These are phyloP conservation scores for Coelastrella sp. DNA, from an alignment of 139 green algal species.

Conservation along the genomic window DNA sequence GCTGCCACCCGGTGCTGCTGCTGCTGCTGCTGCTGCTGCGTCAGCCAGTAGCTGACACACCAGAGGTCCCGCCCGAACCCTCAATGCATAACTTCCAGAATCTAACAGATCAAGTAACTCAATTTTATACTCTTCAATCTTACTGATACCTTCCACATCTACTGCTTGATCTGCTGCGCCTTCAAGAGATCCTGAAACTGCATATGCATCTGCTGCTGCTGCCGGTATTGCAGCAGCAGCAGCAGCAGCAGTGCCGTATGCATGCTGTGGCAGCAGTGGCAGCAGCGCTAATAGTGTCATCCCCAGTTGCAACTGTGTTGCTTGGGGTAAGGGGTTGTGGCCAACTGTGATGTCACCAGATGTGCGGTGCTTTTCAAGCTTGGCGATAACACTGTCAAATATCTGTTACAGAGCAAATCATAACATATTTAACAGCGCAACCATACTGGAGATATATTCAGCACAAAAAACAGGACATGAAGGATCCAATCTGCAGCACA, in stretches of 20 bases:
- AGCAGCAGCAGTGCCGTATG: slow-evolving; percentile 9
- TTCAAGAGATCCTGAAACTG: neutral
- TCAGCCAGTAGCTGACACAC: neutral
- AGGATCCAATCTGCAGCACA: too few species aligned
- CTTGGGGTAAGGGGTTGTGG: slow-evolving; percentile 6
- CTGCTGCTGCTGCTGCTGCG: neutral
- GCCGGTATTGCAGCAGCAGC: neutral
- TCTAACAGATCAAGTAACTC: slow-evolving; percentile 15
- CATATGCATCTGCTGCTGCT: neutral
- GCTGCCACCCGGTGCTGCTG: neutral
- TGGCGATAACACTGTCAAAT: neutral
- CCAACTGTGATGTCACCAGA: neutral
- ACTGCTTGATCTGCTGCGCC: neutral
- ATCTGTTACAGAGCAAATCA: slow-evolving; percentile 27
- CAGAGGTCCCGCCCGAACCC: neutral
- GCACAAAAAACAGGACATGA: too few species aligned
- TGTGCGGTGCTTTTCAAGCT: neutral
- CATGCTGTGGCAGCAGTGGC: slow-evolving; percentile 22
- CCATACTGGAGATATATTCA: too few species aligned
- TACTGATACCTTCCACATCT: neutral
- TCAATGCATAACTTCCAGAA: neutral
- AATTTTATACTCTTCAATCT: neutral
- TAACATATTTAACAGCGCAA: neutral
- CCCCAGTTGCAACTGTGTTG: slow-evolving; percentile 32
- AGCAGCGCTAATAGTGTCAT: slow-evolving; percentile 20